These are phyloP conservation scores for Rhizomucor miehei DNA, from an alignment of 371 early-diverging fungal species.

Conservation along the genomic window DNA sequence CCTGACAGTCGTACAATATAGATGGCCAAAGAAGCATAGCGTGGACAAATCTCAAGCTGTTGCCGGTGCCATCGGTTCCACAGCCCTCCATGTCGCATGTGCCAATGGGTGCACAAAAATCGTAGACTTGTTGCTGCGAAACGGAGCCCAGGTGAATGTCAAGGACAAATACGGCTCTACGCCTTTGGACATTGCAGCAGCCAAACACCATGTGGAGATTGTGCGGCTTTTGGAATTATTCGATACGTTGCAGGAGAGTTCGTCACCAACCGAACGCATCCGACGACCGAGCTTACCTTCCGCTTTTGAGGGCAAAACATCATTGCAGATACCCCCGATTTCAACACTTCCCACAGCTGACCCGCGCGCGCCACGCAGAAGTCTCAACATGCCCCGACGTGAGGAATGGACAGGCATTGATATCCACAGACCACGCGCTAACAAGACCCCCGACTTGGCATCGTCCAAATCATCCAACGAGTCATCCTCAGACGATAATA, in stretches of 20 bases:
- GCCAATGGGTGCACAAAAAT: conserved; percentile 64
- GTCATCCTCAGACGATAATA: conserved; percentile 4
- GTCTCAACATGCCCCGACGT: conserved; percentile 14
- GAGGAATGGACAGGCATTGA: conserved; percentile 7
- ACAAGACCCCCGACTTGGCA: conserved; percentile 17
- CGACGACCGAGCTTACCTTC: conserved; percentile 34
- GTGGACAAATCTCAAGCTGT: conserved; percentile 32
- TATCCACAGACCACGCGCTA: conserved; percentile 9
- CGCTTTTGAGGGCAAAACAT: conserved; percentile 24
- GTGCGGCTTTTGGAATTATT: conserved; percentile 24
- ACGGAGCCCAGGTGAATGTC: conserved; percentile 58
- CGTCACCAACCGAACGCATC: conserved; percentile 18
- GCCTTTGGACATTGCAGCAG: conserved; percentile 55
- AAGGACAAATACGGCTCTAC: conserved; percentile 65
- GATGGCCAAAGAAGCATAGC: conserved; percentile 33
- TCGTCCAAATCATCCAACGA: conserved; percentile 21
- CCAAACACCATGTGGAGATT: conserved; percentile 55
- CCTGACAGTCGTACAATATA: conserved; percentile 4
- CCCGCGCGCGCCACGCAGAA: conserved; percentile 13
- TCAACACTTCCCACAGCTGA: conserved; percentile 15
- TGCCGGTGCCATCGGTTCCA: conserved; percentile 60
- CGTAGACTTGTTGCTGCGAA: conserved; percentile 56
- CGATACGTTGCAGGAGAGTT: conserved; percentile 12
- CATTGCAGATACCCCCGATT: conserved; percentile 19
- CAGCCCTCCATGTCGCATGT: conserved; percentile 74